phyloP scores from a whole-genome alignment of 2,329 filamentous ascomycete species.

The Pseudocercospora macadamiae region DNA sequence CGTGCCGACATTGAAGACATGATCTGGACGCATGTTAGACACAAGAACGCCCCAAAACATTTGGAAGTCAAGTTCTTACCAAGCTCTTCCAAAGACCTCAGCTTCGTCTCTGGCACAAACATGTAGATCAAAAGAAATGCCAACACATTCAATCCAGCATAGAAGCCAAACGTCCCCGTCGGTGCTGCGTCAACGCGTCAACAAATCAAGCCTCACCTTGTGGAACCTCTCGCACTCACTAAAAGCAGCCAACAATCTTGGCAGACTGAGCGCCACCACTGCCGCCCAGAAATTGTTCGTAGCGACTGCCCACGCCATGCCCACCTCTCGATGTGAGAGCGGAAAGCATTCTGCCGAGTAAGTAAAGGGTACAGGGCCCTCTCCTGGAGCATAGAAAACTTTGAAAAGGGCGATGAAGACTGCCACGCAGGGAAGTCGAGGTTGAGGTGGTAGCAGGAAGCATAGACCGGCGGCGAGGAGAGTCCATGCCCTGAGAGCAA shows the following conservation, averaged over 20 bases:
- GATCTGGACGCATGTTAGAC: not conserved
- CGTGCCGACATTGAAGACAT: not conserved
- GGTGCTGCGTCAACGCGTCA: slow-evolving; percentile 24
- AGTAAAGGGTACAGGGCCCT: slow-evolving; percentile 46
- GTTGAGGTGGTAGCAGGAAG: slow-evolving; percentile 30
- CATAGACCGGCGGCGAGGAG: slow-evolving; percentile 47
- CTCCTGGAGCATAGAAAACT: slow-evolving; percentile 53
- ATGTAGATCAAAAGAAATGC: slow-evolving; percentile 54
- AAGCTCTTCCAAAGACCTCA: slow-evolving; percentile 51
- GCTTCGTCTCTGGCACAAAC: slow-evolving; percentile 52
- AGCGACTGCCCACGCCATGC: slow-evolving; percentile 56
- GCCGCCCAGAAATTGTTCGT: slow-evolving; percentile 55
- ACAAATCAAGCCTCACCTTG: not conserved
- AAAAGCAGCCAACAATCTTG: slow-evolving; percentile 52
- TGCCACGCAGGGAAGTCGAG: slow-evolving; percentile 32
- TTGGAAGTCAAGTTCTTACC: slow-evolving; percentile 50
- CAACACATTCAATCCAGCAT: slow-evolving; percentile 59
- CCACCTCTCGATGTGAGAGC: slow-evolving; percentile 46
- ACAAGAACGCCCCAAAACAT: not conserved
- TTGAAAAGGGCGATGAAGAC: slow-evolving; percentile 55
- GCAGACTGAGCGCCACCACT: slow-evolving; percentile 46
- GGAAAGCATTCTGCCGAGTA: slow-evolving; percentile 50
- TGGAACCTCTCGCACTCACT: slow-evolving; percentile 34
- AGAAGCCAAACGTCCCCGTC: slow-evolving; percentile 58
- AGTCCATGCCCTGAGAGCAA: slow-evolving; percentile 50